Conservation (phyloP, 805 yeast genomes). For the Blastobotrys attinorum region DNA sequence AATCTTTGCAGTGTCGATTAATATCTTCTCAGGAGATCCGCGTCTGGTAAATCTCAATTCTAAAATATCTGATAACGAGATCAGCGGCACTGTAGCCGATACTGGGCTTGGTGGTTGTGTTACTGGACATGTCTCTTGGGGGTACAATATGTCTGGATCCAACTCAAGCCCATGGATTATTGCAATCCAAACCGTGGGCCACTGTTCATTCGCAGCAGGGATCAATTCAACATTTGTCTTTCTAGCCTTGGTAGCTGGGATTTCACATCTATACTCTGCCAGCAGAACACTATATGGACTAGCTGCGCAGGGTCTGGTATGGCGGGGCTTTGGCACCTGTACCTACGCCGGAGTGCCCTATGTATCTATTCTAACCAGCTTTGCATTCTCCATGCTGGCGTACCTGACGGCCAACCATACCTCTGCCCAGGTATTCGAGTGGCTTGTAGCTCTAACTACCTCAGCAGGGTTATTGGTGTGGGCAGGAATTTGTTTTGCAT, state of each 20-base stretch:
- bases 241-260: conserved; percentile 50
- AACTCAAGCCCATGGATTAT: conserved; percentile 38
- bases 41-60: background rate
- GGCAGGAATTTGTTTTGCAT: conserved; percentile 64
- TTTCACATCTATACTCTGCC: conserved; percentile 53
- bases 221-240: conserved; percentile 46
- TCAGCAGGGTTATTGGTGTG: conserved; percentile 74
- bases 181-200: conserved; percentile 45
- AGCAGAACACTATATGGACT: conserved; percentile 50
- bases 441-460: conserved; percentile 59
- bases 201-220: conserved; percentile 42
- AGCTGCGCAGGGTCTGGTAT: conserved; percentile 52
- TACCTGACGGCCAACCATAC: conserved; percentile 49
- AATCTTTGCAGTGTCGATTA: conserved; percentile 60
- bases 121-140: background rate
- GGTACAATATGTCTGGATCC: conserved; percentile 19
- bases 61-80: background rate
- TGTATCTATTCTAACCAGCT: conserved; percentile 57
- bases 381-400: conserved; percentile 51
- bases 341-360: conserved; percentile 65
- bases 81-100: background rate
- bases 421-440: conserved; percentile 58
- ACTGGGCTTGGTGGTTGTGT: conserved; percentile 3
- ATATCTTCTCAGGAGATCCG: conserved; percentile 63
- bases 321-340: conserved; percentile 51